Evolutionary conservation across 176 grass and related monocot genomes (phyloP).

Genomic region (Oryza australiensis): DNA sequence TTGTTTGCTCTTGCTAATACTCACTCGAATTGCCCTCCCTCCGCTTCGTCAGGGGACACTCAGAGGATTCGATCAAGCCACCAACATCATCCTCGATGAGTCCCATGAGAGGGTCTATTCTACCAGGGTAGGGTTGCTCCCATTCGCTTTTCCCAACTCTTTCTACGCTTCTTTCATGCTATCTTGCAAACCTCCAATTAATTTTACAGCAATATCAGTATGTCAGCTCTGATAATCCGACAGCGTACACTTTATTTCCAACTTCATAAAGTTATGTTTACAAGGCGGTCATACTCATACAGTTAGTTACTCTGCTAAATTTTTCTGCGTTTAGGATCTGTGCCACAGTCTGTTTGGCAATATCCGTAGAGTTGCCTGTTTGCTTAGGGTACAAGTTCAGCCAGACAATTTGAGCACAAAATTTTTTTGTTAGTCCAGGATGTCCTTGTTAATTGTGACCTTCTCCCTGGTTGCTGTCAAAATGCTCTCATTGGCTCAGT

Average conservation of each 20-base stretch:
- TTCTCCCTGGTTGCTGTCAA: not conserved
- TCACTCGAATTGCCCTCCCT: not conserved
- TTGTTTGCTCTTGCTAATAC: not conserved
- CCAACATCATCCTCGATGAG: slow-evolving; percentile 97
- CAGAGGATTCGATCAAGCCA: slow-evolving; percentile 92
- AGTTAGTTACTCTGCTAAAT: not conserved
- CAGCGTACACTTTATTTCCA: not conserved
- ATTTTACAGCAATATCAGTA: not conserved
- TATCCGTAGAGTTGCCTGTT: not conserved
- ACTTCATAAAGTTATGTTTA: not conserved
- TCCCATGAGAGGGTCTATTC: slow-evolving; percentile 97
- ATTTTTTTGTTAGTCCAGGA: not conserved
- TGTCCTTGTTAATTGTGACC: not conserved
- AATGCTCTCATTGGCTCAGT: not conserved
- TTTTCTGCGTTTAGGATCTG: not conserved
- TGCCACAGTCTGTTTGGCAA: not conserved
- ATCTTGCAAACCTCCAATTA: not conserved
- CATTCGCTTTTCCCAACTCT: not conserved
- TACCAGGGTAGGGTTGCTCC: slow-evolving; percentile 70
- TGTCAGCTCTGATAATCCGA: not conserved
- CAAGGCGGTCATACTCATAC: not conserved
- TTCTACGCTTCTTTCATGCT: not conserved
- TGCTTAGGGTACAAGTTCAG: not conserved
- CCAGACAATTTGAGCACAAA: not conserved
- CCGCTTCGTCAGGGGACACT: slow-evolving; percentile 63